Conservation (phyloP, 306 rosid genomes). For the peach (Prunus persica) region Prunus_persica_NCBIv2 NC_034011.1:1233001-1233500, state of each 20-base stretch:
- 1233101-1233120: neutral
- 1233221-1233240: neutral
- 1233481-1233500: neutral
- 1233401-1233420: neutral
- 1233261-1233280: neutral
- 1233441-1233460: neutral
- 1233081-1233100: neutral
- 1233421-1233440: neutral
- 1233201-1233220: neutral
- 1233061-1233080: neutral
- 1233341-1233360: neutral
- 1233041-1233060: neutral
- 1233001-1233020: neutral
- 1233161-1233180: neutral
- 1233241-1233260: neutral
- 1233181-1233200: neutral
- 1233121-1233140: neutral
- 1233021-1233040: neutral
- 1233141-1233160: neutral
- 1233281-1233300: neutral
- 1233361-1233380: neutral
- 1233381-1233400: neutral
- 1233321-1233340: neutral
- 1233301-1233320: neutral
- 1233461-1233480: no score